Conservation (phyloP, 352 stramenopile genomes). For the Thraustotheca clavata region DNA sequence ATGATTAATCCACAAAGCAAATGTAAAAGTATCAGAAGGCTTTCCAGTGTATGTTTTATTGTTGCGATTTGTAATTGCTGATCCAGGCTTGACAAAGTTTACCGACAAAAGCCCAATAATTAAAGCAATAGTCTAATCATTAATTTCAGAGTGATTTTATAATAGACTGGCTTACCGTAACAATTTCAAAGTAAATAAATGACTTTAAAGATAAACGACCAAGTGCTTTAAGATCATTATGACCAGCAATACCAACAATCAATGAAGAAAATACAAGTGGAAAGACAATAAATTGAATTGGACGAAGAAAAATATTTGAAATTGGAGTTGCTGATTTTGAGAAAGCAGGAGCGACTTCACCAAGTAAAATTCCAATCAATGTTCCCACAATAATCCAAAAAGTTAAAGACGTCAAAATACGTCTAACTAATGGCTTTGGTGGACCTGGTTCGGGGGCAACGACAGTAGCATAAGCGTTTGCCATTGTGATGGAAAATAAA, state of each 20-base stretch:
- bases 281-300: constrained; percentile 56
- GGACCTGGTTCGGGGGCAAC: not conserved
- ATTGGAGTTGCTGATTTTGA: constrained; percentile 41
- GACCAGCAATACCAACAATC: constrained; percentile 43
- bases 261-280: constrained; percentile 54
- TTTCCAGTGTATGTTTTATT: constrained; percentile 30
- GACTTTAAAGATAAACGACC: constrained; percentile 43
- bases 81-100: constrained; percentile 47
- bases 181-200: constrained; percentile 57
- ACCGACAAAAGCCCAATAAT: constrained; percentile 39
- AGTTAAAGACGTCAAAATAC: constrained; percentile 40
- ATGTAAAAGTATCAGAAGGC: constrained; percentile 35
- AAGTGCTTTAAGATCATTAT: constrained; percentile 50
- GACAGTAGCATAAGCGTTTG: too few species aligned
- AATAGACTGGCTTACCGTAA: too few species aligned
- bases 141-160: not conserved
- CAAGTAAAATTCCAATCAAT: constrained; percentile 37
- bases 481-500: too few species aligned
- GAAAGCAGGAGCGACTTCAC: constrained; percentile 37
- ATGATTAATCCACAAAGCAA: constrained; percentile 47
- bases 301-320: constrained; percentile 45
- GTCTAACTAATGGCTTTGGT: constrained; percentile 26
- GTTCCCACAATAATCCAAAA: constrained; percentile 52
- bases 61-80: constrained; percentile 19
- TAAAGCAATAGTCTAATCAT: constrained; percentile 29